Conservation (phyloP, 148 eudicot species). For the Rhododendron kiyosumense region DNA sequence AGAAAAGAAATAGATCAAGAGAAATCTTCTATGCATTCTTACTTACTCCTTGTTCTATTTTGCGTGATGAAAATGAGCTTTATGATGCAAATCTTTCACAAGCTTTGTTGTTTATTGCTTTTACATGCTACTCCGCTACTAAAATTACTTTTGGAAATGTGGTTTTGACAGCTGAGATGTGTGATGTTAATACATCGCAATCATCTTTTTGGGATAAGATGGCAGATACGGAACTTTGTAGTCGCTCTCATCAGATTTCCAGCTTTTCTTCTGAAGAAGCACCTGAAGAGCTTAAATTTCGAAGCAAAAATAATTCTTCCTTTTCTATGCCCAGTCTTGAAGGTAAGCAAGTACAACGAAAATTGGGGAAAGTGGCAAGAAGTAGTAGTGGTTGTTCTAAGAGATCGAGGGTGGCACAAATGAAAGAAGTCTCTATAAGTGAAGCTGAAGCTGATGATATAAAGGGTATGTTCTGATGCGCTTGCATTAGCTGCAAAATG, state of each 20-base stretch:
- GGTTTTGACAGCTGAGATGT: slow-evolving; percentile 27
- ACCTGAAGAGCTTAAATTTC: slow-evolving; percentile 25
- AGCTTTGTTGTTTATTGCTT: not conserved
- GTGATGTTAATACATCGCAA: slow-evolving; percentile 25
- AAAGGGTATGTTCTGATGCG: slow-evolving; percentile 32
- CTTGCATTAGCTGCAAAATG: slow-evolving; percentile 34
- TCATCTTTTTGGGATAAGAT: slow-evolving; percentile 44
- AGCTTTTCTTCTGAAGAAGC: slow-evolving; percentile 34
- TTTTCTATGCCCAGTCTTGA: slow-evolving; percentile 34
- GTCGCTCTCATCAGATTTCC: slow-evolving; percentile 25
- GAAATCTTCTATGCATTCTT: not conserved
- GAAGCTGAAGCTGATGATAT: slow-evolving; percentile 40
- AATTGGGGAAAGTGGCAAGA: slow-evolving; percentile 45
- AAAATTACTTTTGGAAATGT: not conserved
- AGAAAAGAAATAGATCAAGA: not conserved
- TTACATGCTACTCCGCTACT: not conserved
- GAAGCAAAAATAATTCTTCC: slow-evolving; percentile 25
- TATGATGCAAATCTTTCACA: not conserved
- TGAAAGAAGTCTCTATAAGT: slow-evolving; percentile 36
- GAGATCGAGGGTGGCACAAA: slow-evolving; percentile 49
- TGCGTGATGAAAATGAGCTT: not conserved
- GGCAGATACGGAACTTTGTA: slow-evolving; percentile 33
- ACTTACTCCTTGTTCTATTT: not conserved
- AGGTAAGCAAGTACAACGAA: slow-evolving; percentile 47
- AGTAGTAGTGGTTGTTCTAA: slow-evolving; percentile 43